Base-by-base conservation (phyloP, 2,329 filamentous ascomycete genomes). In the Neonectria sp. region DNA sequence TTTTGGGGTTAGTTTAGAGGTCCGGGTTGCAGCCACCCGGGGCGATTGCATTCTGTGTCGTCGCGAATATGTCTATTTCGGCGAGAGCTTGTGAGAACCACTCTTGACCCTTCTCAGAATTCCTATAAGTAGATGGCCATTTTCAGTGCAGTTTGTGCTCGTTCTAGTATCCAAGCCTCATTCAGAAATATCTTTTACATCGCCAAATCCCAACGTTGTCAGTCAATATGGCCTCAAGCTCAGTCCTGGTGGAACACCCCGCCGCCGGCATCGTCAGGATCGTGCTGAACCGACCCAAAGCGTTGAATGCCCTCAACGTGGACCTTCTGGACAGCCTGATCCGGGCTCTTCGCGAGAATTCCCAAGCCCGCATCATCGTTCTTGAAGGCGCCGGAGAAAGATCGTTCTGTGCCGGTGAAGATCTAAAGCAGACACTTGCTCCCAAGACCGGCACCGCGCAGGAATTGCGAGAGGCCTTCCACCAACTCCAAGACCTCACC, bases 261-360 rank as follows among this genome's bases (percentile, higher is more conserved):
- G 33, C 31, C 21, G 3, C 45, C 2, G 55, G 46, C n/a, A 35
- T 64, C 33, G 55, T 64, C 21, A 64, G 33, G 48, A 64, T 64
- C n/a, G 45, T 55, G 31, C 27, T 64, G 46, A 64, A 64, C 49
- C 45, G 62, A 35, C 62, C 62, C 24, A 49, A 59, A 24, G 46
- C 62, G 27, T 29, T 65, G 24, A 60, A 65, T 25, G 62, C 62
- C 17, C 55, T 65, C 40, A 59, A 55, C 46, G 52, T 29, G 8
- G 35, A 53, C 11, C 62, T 65, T 21, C 62, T 65, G 2, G 24
- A 40, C 27, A 37, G 31, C n/a, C 55, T 65, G 12, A 48, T 59
- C 4, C n/a, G 13, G 7, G 48, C 48, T 12, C 48, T 51, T 31
- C 48, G 48, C 8, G 46, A 60, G 4, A 53, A 51, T 25, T 51